Evolutionary conservation across 2,329 filamentous ascomycete species (phyloP), one percentile per base, ranked within the genome.

Genomic region (Sclerotinia sclerotiorum): DNA sequence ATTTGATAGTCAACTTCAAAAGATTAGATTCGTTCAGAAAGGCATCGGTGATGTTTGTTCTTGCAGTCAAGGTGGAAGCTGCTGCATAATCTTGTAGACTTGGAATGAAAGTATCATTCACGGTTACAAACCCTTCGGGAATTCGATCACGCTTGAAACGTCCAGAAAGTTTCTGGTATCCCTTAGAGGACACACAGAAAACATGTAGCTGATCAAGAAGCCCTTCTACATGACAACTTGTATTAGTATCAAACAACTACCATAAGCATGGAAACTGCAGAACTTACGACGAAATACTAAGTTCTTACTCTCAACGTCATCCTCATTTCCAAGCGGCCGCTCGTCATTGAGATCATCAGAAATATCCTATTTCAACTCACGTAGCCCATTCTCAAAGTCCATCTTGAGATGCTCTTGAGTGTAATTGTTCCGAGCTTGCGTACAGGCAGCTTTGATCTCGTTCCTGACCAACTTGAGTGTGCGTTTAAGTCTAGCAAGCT

Each of bases 371-470:
- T 67, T 27, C 7, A 67, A 32, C 3, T 67, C 55, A 24, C 46
- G 10, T 0, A 67, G 54, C 17, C 55, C 46, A 29, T 67, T 67
- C 1, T 61, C 44, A n/a, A 61, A 67, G 5, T 67, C 55, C 10
- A 61, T 46, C 7, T 4, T 49, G 6, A 67, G 29, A n/a, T 67
- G 46, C 15, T 46, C 32, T 17, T 42, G 46, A 0, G 48, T 54
- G 13, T 67, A 67, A 0, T 11, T 5, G 1, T 35, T 67, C 0
- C 56, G 19, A 15, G 44, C 46, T 1, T 52, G 46, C 1, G 56
- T 67, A 13, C 65, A 67, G 0, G 5, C 15, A 35, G 15, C n/a
- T 44, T 67, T 52, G 1, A 67, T 62, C 0, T 61, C 46, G 1
- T 29, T 27, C 3, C 8, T 49, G 1, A 46, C 17, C 6, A 0